Percentiles rank a stretch among this genome's conserved stretches.
Evolutionary conservation across 495 filamentous ascomycete genomes (phyloP).

Genomic region (Lentithecium fluviatile): DNA sequence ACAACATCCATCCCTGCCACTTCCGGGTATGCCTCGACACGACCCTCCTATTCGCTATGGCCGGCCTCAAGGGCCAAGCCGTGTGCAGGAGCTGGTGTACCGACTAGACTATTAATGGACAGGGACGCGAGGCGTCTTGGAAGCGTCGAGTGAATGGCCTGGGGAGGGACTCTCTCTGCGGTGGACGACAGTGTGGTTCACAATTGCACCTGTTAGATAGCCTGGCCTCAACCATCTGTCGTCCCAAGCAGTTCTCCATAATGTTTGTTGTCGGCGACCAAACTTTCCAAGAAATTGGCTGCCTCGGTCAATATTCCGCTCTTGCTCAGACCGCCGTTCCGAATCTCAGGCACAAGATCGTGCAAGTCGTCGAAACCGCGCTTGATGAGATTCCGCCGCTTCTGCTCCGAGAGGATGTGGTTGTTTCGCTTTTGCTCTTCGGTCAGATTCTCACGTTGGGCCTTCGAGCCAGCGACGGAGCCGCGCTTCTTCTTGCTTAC

Average conservation of each 20-base stretch:
- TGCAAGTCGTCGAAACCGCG: conserved; percentile 72
- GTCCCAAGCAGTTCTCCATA: neutral
- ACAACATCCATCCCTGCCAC: too few relatives aligned
- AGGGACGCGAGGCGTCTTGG: too few relatives aligned
- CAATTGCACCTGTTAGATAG: too few relatives aligned
- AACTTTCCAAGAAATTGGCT: conserved; percentile 69
- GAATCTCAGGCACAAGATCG: conserved; percentile 67
- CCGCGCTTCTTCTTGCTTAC: conserved; percentile 17
- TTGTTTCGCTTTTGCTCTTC: conserved; percentile 84
- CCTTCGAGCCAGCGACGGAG: conserved; percentile 44
- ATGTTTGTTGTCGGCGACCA: conserved; percentile 46
- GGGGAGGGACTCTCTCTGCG: too few relatives aligned
- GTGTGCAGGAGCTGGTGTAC: too few relatives aligned
- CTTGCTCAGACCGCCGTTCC: conserved; percentile 71
- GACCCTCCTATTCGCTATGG: too few relatives aligned
- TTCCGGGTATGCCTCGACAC: too few relatives aligned
- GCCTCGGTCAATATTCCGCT: conserved; percentile 70
- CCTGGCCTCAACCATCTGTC: too few relatives aligned
- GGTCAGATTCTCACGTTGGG: conserved; percentile 70
- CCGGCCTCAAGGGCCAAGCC: too few relatives aligned
- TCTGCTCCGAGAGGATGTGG: conserved; percentile 87
- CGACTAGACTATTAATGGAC: too few relatives aligned
- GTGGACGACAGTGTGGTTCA: too few relatives aligned
- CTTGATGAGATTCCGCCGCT: conserved; percentile 74
- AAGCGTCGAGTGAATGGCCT: too few relatives aligned